These are phyloP conservation scores for Xylaria sp. DNA, from an alignment of 2,329 filamentous ascomycete species.

Conservation along the genomic window DNA sequence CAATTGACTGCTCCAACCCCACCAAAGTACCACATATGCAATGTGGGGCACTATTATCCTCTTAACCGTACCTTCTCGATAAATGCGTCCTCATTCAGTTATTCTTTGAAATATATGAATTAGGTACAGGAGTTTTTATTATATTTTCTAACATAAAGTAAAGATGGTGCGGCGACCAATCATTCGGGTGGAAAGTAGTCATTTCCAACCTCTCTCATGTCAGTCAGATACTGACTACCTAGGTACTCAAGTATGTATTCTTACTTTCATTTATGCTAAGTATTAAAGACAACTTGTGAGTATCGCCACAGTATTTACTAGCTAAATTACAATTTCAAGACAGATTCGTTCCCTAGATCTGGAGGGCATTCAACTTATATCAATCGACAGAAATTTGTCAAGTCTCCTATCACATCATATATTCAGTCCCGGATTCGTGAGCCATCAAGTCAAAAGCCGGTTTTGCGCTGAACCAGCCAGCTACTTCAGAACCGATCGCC, in stretches of 20 bases:
- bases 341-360: not conserved
- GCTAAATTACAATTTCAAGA: not conserved
- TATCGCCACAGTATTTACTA: too few relatives aligned
- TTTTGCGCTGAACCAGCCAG: conserved; percentile 78
- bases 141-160: too few relatives aligned
- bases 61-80: too few relatives aligned
- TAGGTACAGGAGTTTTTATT: too few relatives aligned
- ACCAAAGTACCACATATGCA: conserved; percentile 31
- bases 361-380: not conserved
- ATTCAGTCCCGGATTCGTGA: conserved; percentile 41
- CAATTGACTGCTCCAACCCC: conserved; percentile 32
- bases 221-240: not conserved
- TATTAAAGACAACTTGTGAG: too few relatives aligned
- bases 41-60: conserved; percentile 33
- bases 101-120: too few relatives aligned
- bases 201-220: too few relatives aligned
- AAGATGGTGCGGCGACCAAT: too few relatives aligned
- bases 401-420: conserved; percentile 39
- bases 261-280: too few relatives aligned
- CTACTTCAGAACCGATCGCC: conserved; percentile 68
- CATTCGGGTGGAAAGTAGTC: too few relatives aligned
- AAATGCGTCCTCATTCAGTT: too few relatives aligned
- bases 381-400: not conserved
- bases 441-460: conserved; percentile 73
- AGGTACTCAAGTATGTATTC: not conserved